Conservation (phyloP, 805 yeast species). For the Hemisphaericaspora nanyangensis region DNA sequence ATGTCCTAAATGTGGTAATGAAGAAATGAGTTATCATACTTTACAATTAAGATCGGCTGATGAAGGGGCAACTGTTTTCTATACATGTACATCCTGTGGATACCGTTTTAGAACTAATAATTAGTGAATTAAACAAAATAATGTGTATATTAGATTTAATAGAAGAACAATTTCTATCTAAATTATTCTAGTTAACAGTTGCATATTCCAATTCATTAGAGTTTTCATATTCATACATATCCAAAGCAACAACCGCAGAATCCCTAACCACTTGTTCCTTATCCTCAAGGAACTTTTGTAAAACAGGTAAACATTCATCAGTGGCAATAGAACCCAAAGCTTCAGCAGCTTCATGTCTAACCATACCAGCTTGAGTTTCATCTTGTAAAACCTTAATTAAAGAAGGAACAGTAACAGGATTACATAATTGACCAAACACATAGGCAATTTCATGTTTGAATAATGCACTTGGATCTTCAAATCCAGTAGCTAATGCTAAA, state of each 20-base stretch:
- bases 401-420: slow-evolving; percentile 87
- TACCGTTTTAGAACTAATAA: slow-evolving; percentile 94
- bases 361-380: slow-evolving; percentile 91
- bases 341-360: slow-evolving; percentile 99
- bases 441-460: slow-evolving; percentile 98
- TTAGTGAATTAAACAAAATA: slow-evolving; percentile 21
- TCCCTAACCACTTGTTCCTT: slow-evolving; percentile 89
- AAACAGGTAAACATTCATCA: slow-evolving; percentile 87
- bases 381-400: slow-evolving; percentile 77
- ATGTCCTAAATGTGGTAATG: slow-evolving; percentile 98
- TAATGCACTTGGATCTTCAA: slow-evolving; percentile 84
- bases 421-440: slow-evolving; percentile 95
- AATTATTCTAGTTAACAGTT: slow-evolving; percentile 19
- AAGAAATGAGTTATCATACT: slow-evolving; percentile 97
- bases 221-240: slow-evolving; percentile 96
- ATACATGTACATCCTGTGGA: slow-evolving; percentile 91
- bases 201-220: slow-evolving; percentile 78
- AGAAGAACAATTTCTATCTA: not conserved
- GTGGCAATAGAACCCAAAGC: slow-evolving; percentile 97
- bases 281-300: slow-evolving; percentile 75
- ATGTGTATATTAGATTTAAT: not conserved
- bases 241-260: slow-evolving; percentile 94
- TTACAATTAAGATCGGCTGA: slow-evolving; percentile 96
- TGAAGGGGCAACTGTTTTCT: slow-evolving; percentile 99
- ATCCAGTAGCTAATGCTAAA: slow-evolving; percentile 85